These are phyloP conservation scores for Cyclanthera cordifolia DNA, from an alignment of 306 rosid genomes.

Conservation along the genomic window DNA sequence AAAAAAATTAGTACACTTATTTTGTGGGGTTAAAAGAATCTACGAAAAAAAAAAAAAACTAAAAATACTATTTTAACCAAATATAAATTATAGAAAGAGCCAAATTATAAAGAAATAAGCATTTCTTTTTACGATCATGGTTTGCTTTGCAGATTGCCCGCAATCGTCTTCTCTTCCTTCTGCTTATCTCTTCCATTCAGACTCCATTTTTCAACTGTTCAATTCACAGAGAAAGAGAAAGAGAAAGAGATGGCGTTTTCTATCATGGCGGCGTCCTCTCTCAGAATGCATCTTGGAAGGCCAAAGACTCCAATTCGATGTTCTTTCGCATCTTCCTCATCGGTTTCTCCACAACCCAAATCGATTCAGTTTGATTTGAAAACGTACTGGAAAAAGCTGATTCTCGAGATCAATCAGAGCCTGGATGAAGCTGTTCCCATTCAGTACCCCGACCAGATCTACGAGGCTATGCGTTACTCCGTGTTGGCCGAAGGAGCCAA, in stretches of 20 bases:
- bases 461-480: slow-evolving; percentile 80
- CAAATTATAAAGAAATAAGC: background rate
- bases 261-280: background rate
- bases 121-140: too few relatives aligned
- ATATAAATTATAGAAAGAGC: too few relatives aligned
- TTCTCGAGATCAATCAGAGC: slow-evolving; percentile 58
- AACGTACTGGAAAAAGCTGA: slow-evolving; percentile 60
- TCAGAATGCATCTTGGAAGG: background rate
- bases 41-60: too few relatives aligned
- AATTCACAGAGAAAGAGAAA: background rate
- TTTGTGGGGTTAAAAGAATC: too few relatives aligned
- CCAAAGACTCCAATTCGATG: background rate
- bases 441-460: slow-evolving; percentile 60
- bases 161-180: background rate
- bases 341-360: slow-evolving; percentile 21
- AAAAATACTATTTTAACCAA: too few relatives aligned
- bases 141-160: background rate
- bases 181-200: background rate
- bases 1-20: too few relatives aligned
- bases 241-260: background rate
- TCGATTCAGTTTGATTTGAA: slow-evolving; percentile 58
- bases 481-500: slow-evolving; percentile 70
- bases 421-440: slow-evolving; percentile 68
- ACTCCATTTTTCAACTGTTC: background rate
- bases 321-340: background rate